These are phyloP conservation scores for Tuber melanosporum DNA, from an alignment of 495 filamentous ascomycete species.

Conservation along the genomic window DNA sequence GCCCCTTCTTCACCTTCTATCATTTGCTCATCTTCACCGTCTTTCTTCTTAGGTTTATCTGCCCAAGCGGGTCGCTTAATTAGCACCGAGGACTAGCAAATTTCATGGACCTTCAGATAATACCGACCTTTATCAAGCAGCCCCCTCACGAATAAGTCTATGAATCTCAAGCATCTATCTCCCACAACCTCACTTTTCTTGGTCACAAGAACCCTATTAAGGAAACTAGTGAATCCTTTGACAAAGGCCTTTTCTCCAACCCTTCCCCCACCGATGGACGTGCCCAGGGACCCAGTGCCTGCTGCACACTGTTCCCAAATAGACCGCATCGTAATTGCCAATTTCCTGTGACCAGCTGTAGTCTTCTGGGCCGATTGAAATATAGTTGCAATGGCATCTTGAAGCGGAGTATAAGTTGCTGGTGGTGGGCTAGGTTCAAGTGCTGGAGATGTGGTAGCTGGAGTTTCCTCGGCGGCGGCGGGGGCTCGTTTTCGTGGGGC, in stretches of 20 bases:
- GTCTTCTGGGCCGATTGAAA: slow-evolving; percentile 84
- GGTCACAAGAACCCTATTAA: slow-evolving; percentile 71
- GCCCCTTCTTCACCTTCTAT: slow-evolving; percentile 44
- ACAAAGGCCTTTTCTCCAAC: slow-evolving; percentile 80
- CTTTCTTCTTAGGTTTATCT: slow-evolving; percentile 30
- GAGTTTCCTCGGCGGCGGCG: background rate
- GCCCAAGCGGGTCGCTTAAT: background rate
- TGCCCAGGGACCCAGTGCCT: slow-evolving; percentile 48
- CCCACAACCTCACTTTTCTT: slow-evolving; percentile 90
- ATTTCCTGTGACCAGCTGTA: slow-evolving; percentile 81
- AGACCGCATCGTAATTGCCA: slow-evolving; percentile 76
- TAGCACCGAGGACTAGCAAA: background rate
- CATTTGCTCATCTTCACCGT: slow-evolving; percentile 16
- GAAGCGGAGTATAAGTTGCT: slow-evolving; percentile 25
- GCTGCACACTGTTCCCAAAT: slow-evolving; percentile 83
- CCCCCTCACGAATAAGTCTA: slow-evolving; percentile 75
- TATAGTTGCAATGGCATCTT: slow-evolving; percentile 45
- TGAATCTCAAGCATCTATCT: slow-evolving; percentile 75
- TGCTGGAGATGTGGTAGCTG: slow-evolving; percentile 21
- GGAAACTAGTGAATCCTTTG: slow-evolving; percentile 70
- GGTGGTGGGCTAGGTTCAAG: slow-evolving; percentile 19
- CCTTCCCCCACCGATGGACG: slow-evolving; percentile 38
- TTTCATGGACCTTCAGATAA: slow-evolving; percentile 5
- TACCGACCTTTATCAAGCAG: slow-evolving; percentile 74
- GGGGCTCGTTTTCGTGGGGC: slow-evolving; percentile 20